Base-by-base conservation (phyloP, 768 basidiomycete genomes). In the Phanerochaete carnosa region DNA sequence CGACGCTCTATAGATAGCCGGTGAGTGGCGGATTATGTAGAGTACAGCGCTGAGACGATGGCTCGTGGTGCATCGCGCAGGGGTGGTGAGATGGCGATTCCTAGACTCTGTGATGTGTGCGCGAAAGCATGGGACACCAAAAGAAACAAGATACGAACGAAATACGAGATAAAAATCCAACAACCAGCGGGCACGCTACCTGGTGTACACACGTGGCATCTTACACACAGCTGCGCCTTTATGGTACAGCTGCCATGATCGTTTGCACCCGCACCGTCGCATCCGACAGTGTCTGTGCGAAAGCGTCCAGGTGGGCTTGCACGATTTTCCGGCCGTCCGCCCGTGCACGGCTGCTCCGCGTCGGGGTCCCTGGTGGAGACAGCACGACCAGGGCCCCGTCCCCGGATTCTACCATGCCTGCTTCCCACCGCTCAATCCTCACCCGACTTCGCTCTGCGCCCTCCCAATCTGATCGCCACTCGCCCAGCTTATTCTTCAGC, bases 341-440 rank as follows among this genome's bases (percentile, higher is more conserved):
- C 65, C 78, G 81, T 57, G 71, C 67, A 19, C 64, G 62, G 33
- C 55, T 47, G 26, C 61, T 16, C 32, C 66, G 56, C n/a, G 64
- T 56, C 12, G 63, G 69, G n/a, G 67, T 67, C 19, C 32, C 45
- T 3, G 59, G 68, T 11, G 49, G 53, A 25, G 60, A 52, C 5
- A 55, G 8, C 66, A 63, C 35, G 65, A 55, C 59, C 69, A 70
- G 29, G 72, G 68, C 6, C 75, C 73, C 25, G 65, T 66, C 59
- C 60, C 71, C 46, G 74, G 73, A 75, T 12, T 76, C 78, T 60
- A 74, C 72, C 25, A 80, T 70, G 1, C 84, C 89, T 8, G 83
- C 79, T 68, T 94, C 92, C 93, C 93, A 94, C 70, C 78, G 81
- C 72, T 92, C 90, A 58, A 94, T 91, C 70, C 78, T 83, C 60